Base-by-base conservation (phyloP, 208 protist genomes). In the Porcisia deanei region DNA sequence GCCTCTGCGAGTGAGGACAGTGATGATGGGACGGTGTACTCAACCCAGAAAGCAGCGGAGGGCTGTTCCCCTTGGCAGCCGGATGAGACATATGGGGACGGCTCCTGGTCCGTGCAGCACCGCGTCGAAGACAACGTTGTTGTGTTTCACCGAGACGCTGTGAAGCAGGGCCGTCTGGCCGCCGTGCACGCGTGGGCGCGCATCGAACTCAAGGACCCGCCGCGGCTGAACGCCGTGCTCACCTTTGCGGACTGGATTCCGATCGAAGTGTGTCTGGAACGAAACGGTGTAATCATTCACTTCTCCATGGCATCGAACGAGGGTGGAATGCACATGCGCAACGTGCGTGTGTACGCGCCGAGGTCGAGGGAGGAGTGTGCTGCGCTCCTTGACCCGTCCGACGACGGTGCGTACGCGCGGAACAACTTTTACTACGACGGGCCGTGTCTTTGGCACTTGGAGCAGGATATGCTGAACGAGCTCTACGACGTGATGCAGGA, bases 401-500 rank as follows among this genome's bases (percentile, higher is more conserved):
- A 88, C 57, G 85, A 95, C 60, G 88, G 85, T 10, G 77, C 76
- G 49, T 83, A 79, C 74, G 80, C 83, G 65, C 88, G 91, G 6
- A 81, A 85, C 41, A 82, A 91, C 63, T 81, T 92, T 6, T 88
- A 89, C 79, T 97, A 97, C 80, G 92, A 97, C 59, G 92, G 92
- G 18, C 92, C 92, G 9, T 95, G 87, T 64, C 77, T 95, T 59
- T 92, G 87, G 86, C 92, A 97, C 71, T 78, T 97, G 14, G 90
- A 97, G 85, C 79, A 93, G 20, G 88, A 91, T 73, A 71, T 97
- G 53, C 89, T 90, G 77, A 94, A 91, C 67, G 90, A 97, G 79
- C 69, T 97, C 49, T 95, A 94, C 77, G 92, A 97, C 66, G 78
- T 93, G 39, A 93, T 97, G 92, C 88, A 93, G 75, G 92, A 97